A percentile compares a stretch with the other conserved stretches of the same genome.
These are phyloP conservation scores for Orobanche coerulescens DNA, from an alignment of 257 asterid species.

Conservation along the genomic window DNA sequence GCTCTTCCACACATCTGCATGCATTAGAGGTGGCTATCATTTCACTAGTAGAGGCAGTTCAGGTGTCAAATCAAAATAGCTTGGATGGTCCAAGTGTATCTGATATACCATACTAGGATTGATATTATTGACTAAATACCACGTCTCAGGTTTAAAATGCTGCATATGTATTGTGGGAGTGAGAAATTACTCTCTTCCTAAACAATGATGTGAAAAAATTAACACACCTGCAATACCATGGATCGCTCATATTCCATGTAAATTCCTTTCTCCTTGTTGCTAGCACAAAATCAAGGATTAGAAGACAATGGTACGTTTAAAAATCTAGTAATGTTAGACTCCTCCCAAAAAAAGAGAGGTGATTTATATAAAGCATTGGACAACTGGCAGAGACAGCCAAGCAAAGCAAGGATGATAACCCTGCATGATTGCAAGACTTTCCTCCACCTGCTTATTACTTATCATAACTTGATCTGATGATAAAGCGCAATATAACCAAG, in stretches of 20 bases:
- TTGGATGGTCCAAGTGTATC: constrained; percentile 16
- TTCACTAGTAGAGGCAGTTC: constrained; percentile 19
- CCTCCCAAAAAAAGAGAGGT: constrained; percentile 16
- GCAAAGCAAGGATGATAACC: constrained; percentile 7
- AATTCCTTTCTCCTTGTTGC: constrained; percentile 93
- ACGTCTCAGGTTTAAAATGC: constrained; percentile 2
- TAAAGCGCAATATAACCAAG: not conserved
- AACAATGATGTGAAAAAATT: constrained; percentile 19
- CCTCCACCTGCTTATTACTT: constrained; percentile 5
- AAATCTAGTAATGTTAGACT: constrained; percentile 11
- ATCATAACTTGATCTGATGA: constrained; percentile 1
- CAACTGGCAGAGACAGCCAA: constrained; percentile 18
- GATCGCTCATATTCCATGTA: constrained; percentile 96
- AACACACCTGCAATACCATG: constrained; percentile 71
- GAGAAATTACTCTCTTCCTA: not conserved
- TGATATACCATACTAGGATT: constrained; percentile 1
- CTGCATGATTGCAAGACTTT: constrained; percentile 14
- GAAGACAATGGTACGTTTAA: constrained; percentile 6
- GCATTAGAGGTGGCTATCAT: constrained; percentile 23
- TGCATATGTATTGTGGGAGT: not conserved
- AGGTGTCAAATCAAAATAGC: not conserved
- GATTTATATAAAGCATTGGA: not conserved
- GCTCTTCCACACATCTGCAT: constrained; percentile 99
- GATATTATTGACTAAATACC: constrained; percentile 18
- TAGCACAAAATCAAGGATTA: constrained; percentile 29